A percentile compares a stretch with the other conserved stretches of the same genome.
These are phyloP conservation scores for Irpex sp. DNA, from an alignment of 1,284 basidiomycete species.

Conservation along the genomic window DNA sequence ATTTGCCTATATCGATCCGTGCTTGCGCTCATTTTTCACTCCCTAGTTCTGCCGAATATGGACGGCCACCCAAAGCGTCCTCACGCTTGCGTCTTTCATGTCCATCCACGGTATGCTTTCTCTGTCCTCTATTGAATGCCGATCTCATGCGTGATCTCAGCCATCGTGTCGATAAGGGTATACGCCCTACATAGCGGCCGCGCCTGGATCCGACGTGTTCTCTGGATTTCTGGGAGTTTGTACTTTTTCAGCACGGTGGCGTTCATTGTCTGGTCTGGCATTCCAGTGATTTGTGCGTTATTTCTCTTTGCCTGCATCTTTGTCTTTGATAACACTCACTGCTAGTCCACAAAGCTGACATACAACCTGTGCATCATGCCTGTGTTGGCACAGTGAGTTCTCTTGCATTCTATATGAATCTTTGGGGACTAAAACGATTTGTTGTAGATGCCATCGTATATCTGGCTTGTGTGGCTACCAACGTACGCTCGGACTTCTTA, in stretches of 20 bases:
- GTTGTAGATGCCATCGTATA: slow-evolving; percentile 23
- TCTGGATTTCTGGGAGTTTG: slow-evolving; percentile 22
- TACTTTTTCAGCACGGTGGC: slow-evolving; percentile 22
- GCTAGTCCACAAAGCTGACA: slow-evolving; percentile 16
- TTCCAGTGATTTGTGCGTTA: slow-evolving; percentile 24
- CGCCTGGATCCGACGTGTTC: slow-evolving; percentile 21
- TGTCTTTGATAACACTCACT: neutral
- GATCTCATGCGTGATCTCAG: slow-evolving; percentile 11
- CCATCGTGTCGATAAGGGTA: slow-evolving; percentile 27
- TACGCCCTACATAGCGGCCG: slow-evolving; percentile 26
- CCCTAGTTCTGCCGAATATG: slow-evolving; percentile 28
- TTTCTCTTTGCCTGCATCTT: neutral
- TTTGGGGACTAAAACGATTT: neutral
- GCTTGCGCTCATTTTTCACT: neutral
- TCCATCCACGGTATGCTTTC: slow-evolving; percentile 24
- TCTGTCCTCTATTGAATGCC: neutral
- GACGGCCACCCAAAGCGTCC: slow-evolving; percentile 25
- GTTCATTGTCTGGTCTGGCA: slow-evolving; percentile 21
- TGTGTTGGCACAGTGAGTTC: slow-evolving; percentile 25
- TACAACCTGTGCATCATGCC: slow-evolving; percentile 23
- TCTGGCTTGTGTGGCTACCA: slow-evolving; percentile 29
- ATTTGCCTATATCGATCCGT: neutral
- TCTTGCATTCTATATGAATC: neutral
- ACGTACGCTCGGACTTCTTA: slow-evolving; percentile 15
- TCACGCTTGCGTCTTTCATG: slow-evolving; percentile 29